phyloP scores from a whole-genome alignment of 1,284 basidiomycete genomes.

The Phenoliferia sp. region DNA sequence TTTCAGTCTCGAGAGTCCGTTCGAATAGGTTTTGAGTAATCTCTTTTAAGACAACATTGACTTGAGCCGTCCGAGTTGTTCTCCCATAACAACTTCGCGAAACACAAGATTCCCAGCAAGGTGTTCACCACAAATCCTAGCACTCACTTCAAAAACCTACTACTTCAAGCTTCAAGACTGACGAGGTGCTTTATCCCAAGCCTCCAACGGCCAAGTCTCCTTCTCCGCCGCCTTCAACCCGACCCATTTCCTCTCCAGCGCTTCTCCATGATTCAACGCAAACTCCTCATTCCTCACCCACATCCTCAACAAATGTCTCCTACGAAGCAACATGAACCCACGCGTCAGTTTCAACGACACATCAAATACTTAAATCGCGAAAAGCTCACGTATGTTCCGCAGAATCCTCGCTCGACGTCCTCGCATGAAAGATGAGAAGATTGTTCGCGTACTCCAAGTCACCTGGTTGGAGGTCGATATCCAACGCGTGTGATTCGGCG shows the following conservation, averaged over 20 bases:
- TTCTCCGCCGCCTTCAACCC: background rate
- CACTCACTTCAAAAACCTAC: too few relatives aligned
- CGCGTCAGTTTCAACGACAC: too few relatives aligned
- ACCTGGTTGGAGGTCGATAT: conserved; percentile 1
- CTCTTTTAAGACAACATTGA: too few relatives aligned
- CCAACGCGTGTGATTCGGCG: background rate
- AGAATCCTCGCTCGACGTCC: background rate
- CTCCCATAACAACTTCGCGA: too few relatives aligned
- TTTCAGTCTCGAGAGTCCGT: too few relatives aligned
- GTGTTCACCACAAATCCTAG: too few relatives aligned
- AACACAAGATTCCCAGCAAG: too few relatives aligned
- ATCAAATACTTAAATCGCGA: background rate
- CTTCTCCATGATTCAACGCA: background rate
- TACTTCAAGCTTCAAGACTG: too few relatives aligned
- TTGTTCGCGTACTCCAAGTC: background rate
- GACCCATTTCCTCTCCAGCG: too few relatives aligned
- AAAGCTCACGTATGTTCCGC: background rate
- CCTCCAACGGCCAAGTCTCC: background rate
- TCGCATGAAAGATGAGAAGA: background rate
- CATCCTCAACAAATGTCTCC: background rate
- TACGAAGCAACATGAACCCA: background rate
- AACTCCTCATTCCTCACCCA: background rate
- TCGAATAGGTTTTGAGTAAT: too few relatives aligned
- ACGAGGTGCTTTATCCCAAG: conserved; percentile 1
- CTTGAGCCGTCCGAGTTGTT: too few relatives aligned